Evolutionary conservation across 2,329 filamentous ascomycete species (phyloP).

Genomic region (Aspergillus neoniger): DNA sequence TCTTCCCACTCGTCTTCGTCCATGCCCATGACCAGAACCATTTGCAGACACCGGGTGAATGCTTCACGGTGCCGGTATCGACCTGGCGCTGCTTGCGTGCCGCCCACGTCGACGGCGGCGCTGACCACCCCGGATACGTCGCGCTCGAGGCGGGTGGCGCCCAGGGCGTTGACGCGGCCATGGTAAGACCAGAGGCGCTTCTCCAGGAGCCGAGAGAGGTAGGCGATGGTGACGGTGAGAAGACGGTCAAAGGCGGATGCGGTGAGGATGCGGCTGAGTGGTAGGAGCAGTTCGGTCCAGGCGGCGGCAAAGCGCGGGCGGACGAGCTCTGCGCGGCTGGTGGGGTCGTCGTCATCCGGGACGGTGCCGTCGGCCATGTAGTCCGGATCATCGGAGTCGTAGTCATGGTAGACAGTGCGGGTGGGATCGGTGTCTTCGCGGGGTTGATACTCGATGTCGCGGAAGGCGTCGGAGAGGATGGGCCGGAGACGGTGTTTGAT

Average conservation of each 20-base stretch:
- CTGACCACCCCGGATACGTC: slow-evolving; percentile 75
- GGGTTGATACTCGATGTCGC: slow-evolving; percentile 83
- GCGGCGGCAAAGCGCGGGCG: slow-evolving; percentile 76
- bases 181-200: slow-evolving; percentile 82
- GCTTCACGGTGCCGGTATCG: slow-evolving; percentile 76
- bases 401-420: slow-evolving; percentile 45
- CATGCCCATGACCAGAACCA: slow-evolving; percentile 87
- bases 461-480: slow-evolving; percentile 83
- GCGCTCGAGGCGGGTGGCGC: slow-evolving; percentile 79
- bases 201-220: slow-evolving; percentile 78
- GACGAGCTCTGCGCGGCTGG: slow-evolving; percentile 64
- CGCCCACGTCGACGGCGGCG: slow-evolving; percentile 44
- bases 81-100: slow-evolving; percentile 32
- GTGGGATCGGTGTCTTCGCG: slow-evolving; percentile 52
- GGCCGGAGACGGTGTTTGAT: slow-evolving; percentile 82
- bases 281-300: slow-evolving; percentile 83
- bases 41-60: slow-evolving; percentile 75
- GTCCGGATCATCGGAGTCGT: slow-evolving; percentile 44
- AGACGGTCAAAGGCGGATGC: slow-evolving; percentile 73
- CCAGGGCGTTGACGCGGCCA: slow-evolving; percentile 76
- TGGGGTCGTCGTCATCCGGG: slow-evolving; percentile 35
- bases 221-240: slow-evolving; percentile 70
- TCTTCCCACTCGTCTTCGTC: slow-evolving; percentile 96
- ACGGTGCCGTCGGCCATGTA: slow-evolving; percentile 14
- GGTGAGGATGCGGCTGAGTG: slow-evolving; percentile 82